A percentile compares a stretch with the other conserved stretches of the same genome.
Conservation (phyloP, 2,329 filamentous ascomycete species). For the Rutstroemia sp. region DNA sequence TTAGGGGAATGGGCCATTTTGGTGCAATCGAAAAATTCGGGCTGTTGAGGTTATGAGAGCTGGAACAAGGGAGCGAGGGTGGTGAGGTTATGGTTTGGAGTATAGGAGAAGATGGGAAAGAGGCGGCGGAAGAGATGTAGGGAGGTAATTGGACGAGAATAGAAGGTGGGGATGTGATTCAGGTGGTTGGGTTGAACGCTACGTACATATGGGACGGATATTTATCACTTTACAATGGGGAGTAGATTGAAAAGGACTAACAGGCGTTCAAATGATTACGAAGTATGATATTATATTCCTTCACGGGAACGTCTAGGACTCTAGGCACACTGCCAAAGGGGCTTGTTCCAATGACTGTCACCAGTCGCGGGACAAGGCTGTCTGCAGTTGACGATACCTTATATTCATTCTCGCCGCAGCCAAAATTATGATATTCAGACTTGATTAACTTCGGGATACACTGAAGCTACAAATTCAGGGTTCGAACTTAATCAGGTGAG, state of each 20-base stretch:
- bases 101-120: slow-evolving; percentile 24
- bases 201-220: slow-evolving; percentile 47
- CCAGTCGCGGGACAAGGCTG: too few species aligned
- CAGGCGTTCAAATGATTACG: too few species aligned
- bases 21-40: slow-evolving; percentile 58
- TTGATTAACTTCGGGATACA: too few species aligned
- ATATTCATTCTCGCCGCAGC: too few species aligned
- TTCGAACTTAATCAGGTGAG: too few species aligned
- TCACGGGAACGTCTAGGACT: too few species aligned
- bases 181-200: slow-evolving; percentile 46
- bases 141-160: slow-evolving; percentile 55
- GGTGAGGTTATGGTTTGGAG: slow-evolving; percentile 38
- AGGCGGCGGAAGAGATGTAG: slow-evolving; percentile 22
- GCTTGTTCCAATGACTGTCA: too few species aligned
- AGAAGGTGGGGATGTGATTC: slow-evolving; percentile 43
- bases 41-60: slow-evolving; percentile 62
- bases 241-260: neutral
- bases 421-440: too few species aligned
- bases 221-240: slow-evolving; percentile 33
- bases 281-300: too few species aligned
- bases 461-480: too few species aligned
- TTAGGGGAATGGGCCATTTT: slow-evolving; percentile 31
- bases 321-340: too few species aligned
- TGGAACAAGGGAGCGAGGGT: slow-evolving; percentile 56
- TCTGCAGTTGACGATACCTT: too few species aligned